These are phyloP conservation scores for Carallia brachiata DNA, from an alignment of 345 rosid species.

Conservation along the genomic window DNA sequence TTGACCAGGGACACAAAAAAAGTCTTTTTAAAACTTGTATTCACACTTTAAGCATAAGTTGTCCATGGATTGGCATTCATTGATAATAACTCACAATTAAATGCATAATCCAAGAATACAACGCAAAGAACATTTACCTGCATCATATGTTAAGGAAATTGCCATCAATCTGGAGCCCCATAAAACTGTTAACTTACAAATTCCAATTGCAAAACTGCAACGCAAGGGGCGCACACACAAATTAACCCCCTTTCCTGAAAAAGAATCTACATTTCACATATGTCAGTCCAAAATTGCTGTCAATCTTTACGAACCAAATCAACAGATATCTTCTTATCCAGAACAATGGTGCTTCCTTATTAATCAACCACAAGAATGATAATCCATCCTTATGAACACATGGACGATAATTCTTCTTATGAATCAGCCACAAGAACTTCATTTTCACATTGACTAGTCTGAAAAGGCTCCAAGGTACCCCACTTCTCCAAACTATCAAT, in stretches of 20 bases:
- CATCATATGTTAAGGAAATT: no score
- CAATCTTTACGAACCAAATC: slow-evolving; percentile 9
- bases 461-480: slow-evolving; percentile 80
- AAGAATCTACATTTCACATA: slow-evolving; percentile 1
- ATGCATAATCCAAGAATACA: no score
- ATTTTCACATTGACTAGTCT: slow-evolving; percentile 34
- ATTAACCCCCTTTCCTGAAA: slow-evolving; percentile 5
- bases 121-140: no score
- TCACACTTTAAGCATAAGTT: no score
- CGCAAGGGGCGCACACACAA: neutral
- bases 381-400: neutral
- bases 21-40: no score
- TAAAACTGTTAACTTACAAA: neutral
- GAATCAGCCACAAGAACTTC: slow-evolving; percentile 23
- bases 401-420: slow-evolving; percentile 13
- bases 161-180: no score
- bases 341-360: slow-evolving; percentile 6
- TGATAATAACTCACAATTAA: no score
- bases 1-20: no score
- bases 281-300: slow-evolving; percentile 7
- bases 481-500: slow-evolving; percentile 81
- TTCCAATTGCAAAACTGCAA: neutral
- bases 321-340: slow-evolving; percentile 5
- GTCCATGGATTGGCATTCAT: no score
- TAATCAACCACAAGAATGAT: slow-evolving; percentile 16